These are phyloP conservation scores for Mycena olivaceomarginata DNA, from an alignment of 768 basidiomycete genomes.

Conservation along the genomic window DNA sequence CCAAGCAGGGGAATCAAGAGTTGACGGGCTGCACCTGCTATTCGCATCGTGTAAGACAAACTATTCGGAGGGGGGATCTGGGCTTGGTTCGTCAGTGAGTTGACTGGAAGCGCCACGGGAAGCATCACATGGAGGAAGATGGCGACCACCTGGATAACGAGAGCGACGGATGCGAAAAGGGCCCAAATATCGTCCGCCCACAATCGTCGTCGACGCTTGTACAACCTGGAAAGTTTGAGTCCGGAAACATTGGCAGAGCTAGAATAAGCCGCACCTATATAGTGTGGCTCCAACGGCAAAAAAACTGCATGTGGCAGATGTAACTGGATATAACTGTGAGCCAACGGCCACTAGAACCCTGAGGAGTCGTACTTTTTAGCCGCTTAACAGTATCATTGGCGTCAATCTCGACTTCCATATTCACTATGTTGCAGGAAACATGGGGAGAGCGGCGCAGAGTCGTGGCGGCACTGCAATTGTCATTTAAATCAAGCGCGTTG, in stretches of 20 bases:
- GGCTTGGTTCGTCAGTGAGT: slow-evolving; percentile 4
- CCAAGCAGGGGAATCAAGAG: background rate
- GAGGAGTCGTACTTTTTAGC: slow-evolving; percentile 23
- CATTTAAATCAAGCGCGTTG: background rate
- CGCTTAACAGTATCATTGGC: slow-evolving; percentile 20
- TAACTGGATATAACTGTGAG: slow-evolving; percentile 4
- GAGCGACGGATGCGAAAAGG: slow-evolving; percentile 7
- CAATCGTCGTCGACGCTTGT: background rate
- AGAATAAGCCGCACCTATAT: slow-evolving; percentile 1
- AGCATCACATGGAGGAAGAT: slow-evolving; percentile 12
- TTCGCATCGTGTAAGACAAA: slow-evolving; percentile 23
- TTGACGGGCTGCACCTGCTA: slow-evolving; percentile 27
- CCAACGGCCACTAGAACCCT: background rate
- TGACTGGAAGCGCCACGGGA: background rate
- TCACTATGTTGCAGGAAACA: background rate
- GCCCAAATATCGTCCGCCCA: slow-evolving; percentile 18
- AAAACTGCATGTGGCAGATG: slow-evolving; percentile 7
- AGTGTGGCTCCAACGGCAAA: background rate
- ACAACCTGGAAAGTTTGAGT: slow-evolving; percentile 2
- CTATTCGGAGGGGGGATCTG: slow-evolving; percentile 33
- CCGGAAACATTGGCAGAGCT: background rate
- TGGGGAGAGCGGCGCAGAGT: background rate
- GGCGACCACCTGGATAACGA: slow-evolving; percentile 7
- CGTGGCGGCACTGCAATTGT: background rate
- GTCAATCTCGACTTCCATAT: slow-evolving; percentile 8